Conservation (phyloP, 805 yeast species). For the Candida khao-thaluensis region DNA sequence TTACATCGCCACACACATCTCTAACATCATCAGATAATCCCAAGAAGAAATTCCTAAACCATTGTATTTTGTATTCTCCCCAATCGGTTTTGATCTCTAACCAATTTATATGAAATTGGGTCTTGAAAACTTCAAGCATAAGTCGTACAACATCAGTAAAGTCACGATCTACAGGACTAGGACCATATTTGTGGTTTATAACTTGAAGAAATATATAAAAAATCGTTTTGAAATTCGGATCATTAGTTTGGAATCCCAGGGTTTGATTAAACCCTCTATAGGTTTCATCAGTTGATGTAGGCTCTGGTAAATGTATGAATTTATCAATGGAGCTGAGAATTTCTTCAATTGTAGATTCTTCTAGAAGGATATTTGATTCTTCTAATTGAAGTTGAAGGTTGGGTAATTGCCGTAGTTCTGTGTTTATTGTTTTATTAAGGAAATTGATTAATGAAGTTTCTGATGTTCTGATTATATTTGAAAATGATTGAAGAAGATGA, state of each 20-base stretch:
- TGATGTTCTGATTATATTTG: not conserved
- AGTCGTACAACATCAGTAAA: constrained; percentile 4
- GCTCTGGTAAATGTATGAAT: not conserved
- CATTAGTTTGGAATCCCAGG: constrained; percentile 12
- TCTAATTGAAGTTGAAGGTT: constrained; percentile 14
- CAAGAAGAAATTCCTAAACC: constrained; percentile 7
- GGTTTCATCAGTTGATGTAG: not conserved
- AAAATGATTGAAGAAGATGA: not conserved
- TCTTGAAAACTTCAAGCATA: constrained; percentile 10
- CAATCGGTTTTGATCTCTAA: constrained; percentile 9
- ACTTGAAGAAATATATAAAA: constrained; percentile 15
- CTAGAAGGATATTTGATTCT: constrained; percentile 9
- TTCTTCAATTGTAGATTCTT: not conserved
- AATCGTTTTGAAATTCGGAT: constrained; percentile 10
- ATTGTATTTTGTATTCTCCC: not conserved
- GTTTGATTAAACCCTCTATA: constrained; percentile 12
- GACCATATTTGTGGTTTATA: constrained; percentile 1
- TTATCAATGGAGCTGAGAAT: too few species aligned
- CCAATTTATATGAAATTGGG: constrained; percentile 9
- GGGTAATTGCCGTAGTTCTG: constrained; percentile 13
- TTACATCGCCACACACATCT: not conserved
- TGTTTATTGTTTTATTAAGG: constrained; percentile 13
- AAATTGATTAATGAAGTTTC: constrained; percentile 6
- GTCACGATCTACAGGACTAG: constrained; percentile 13
- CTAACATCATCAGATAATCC: not conserved